Base-by-base conservation (phyloP, 2,329 filamentous ascomycete species). In the Pyricularia sp. region DNA sequence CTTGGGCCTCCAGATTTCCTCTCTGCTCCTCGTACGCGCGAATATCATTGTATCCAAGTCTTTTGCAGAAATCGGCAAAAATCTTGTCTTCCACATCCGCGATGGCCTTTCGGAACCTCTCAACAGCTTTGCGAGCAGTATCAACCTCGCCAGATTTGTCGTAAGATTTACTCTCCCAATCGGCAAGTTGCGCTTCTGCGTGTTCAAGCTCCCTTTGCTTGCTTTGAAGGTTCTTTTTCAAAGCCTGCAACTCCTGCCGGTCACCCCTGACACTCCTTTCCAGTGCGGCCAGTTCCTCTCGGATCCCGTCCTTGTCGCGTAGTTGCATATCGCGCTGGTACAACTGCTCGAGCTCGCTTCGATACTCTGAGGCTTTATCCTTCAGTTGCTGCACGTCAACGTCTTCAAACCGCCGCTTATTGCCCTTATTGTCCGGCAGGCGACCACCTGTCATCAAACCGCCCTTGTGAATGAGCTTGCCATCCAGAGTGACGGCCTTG, bases 371-470 rank as follows among this genome's bases (percentile, higher is more conserved):
- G 4, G 88, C 90, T 73, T 92, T 83, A 71, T 89, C 90, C 74
- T 90, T 86, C n/a, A 97, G 83, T 70, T 92, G 92, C 72, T 97
- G 92, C 33, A 97, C 88, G 73, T 97, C 93, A 9, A 91, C 88
- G 73, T 97, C 94, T 74, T 97, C 94, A 80, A 96, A 98, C 68
- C 91, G 87, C 69, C 93, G 90, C 72, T 93, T 91, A 70, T 87
- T 87, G 68, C 90, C 88, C 77, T 91, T 92, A 65, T 89, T 86
- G 64, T 91, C 88, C 0, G 89, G 90, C 33, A 93, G 90, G 71
- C 93, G 91, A 72, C 95, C 95, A 83, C 95, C 95, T 66, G 95
- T 98, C 91, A 99, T 98, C 68, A 96, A 85, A 75, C 95, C 95
- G 64, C 92, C 93, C 77, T 98, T 98, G 81, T 97, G 93, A 72